Base-by-base conservation (phyloP, 345 rosid genomes). In the Abelmoschus esculentus region DNA sequence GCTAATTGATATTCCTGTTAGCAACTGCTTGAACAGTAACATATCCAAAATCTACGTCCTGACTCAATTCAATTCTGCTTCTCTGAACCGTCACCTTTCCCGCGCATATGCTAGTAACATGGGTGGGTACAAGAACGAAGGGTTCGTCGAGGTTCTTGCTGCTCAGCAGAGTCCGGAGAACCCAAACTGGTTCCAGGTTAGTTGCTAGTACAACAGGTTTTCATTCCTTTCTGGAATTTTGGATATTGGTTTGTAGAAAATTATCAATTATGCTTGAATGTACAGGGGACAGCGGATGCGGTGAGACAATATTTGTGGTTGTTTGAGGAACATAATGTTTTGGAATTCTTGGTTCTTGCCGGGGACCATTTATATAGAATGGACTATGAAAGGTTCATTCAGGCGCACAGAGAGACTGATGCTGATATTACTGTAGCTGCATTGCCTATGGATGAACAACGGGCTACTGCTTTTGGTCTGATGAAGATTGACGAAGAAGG, bases 401-500 rank as follows among this genome's bases (percentile, higher is more conserved):
- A 93, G 74, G 97, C 98, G 0, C 98, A 93, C 76, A 87, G 97
- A 55, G 98, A 91, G 78, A 86, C 98, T 1, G 91, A 93, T 78
- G 98, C 98, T 26, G 98, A 93, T 77, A 93, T 93, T 69, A 93
- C 98, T 7, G 98, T 93, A 17, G 98, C 98, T 81, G 98, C 98
- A 31, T 80, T 93, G 67, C 98, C 98, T 1, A 87, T 93, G 98
- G 98, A 93, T 75, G 97, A 91, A 74, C 82, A 83, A 69, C 87
- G 97, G 52, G 96, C 97, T 9, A 86, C 98, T 34, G 96, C 97
- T 6, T 93, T 93, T 74, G 98, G 97, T 26, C 60, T 93, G 56
- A 93, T 93, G 98, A 93, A 93, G 86, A 93, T 93, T 56, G 98
- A 91, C 67, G 98, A 93, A 69, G 97, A 91, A 85, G 98, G 97